Conservation (phyloP, 2,329 filamentous ascomycete genomes). For the Trichoderma sp. region DNA sequence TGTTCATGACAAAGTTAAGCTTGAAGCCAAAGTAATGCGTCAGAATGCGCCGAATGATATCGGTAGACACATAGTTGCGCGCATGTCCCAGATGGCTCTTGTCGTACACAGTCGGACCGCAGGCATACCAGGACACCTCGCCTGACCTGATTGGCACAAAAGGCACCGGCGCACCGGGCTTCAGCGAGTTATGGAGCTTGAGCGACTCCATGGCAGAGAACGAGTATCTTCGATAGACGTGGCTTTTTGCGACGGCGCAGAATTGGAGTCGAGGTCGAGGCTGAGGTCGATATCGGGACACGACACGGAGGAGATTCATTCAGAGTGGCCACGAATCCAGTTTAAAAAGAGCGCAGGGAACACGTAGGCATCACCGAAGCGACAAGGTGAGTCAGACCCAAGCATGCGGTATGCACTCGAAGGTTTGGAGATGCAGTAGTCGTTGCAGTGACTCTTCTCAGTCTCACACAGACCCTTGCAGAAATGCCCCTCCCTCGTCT, state of each 20-base stretch:
- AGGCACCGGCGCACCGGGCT: conserved; percentile 69
- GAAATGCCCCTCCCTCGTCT: conserved; percentile 17
- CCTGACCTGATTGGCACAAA: conserved; percentile 74
- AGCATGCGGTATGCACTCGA: neutral
- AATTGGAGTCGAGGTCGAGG: conserved; percentile 37
- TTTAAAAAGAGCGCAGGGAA: conserved; percentile 26
- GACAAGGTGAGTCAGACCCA: conserved; percentile 30
- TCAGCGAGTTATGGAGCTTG: conserved; percentile 80
- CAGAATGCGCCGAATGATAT: conserved; percentile 83
- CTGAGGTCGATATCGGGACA: conserved; percentile 38
- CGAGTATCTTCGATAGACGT: conserved; percentile 43
- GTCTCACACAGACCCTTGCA: conserved; percentile 21
- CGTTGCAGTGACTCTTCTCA: conserved; percentile 3
- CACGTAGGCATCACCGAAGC: conserved; percentile 14
- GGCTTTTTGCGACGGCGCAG: conserved; percentile 36
- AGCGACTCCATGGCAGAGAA: conserved; percentile 58
- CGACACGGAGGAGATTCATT: conserved; percentile 44
- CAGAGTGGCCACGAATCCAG: conserved; percentile 34
- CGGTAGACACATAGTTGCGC: conserved; percentile 87
- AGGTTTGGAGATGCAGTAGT: neutral
- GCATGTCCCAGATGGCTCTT: conserved; percentile 83
- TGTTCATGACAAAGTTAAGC: conserved; percentile 90
- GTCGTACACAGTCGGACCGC: conserved; percentile 85
- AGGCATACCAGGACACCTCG: conserved; percentile 84
- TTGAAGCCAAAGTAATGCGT: conserved; percentile 82